A percentile compares a stretch with the other conserved stretches of the same genome.
These are phyloP conservation scores for Paecilomyces sp. DNA, from an alignment of 2,329 filamentous ascomycete genomes.

Conservation along the genomic window DNA sequence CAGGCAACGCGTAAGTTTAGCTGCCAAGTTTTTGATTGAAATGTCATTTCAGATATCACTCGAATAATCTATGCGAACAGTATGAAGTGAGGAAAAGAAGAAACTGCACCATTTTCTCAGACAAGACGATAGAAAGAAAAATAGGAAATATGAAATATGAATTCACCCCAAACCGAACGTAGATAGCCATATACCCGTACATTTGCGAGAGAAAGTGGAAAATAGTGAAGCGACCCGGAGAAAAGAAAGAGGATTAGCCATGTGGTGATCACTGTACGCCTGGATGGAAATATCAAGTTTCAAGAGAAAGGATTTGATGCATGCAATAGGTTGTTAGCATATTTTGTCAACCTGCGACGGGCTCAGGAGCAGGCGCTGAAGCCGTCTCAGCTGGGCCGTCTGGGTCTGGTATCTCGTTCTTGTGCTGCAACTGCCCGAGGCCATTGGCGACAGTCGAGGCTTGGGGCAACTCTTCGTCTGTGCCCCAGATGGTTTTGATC, in stretches of 20 bases:
- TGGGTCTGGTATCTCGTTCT: background rate
- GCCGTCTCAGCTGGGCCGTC: background rate
- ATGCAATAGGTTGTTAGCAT: background rate
- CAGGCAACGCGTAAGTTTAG: too few species aligned
- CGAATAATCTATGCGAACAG: background rate
- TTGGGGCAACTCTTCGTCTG: slow-evolving; percentile 5
- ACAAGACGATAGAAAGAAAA: background rate
- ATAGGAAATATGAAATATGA: background rate
- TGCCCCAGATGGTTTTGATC: slow-evolving; percentile 21
- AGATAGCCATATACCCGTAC: background rate
- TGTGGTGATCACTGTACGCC: background rate
- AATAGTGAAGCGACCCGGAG: background rate
- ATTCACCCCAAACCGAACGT: background rate
- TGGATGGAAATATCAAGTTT: background rate
- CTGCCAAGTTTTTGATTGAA: background rate
- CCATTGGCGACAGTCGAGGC: background rate
- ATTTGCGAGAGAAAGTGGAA: background rate
- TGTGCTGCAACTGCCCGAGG: background rate
- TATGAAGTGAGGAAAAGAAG: background rate
- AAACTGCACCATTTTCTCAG: background rate
- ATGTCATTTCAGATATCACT: background rate
- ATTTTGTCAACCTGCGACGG: background rate
- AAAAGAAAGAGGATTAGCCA: background rate
- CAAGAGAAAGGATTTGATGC: background rate
- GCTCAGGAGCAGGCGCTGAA: background rate